These are phyloP conservation scores for Saccharomyces eubayanus DNA, from an alignment of 805 yeast genomes.

Conservation along the genomic window DNA sequence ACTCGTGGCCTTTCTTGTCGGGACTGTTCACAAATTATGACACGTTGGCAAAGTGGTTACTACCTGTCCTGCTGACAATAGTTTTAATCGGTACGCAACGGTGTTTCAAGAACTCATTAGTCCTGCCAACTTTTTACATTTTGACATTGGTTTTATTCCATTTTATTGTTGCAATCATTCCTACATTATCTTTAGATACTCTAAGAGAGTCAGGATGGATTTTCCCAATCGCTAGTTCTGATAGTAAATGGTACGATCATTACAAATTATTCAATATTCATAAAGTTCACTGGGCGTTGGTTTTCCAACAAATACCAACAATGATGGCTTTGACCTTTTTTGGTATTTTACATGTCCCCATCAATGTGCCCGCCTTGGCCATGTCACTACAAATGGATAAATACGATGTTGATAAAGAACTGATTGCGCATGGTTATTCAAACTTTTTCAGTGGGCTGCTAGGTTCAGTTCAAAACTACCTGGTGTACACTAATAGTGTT, in stretches of 20 bases:
- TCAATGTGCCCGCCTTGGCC: constrained; percentile 94
- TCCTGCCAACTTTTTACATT: constrained; percentile 77
- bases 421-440: constrained; percentile 90
- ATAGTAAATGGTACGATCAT: constrained; percentile 86
- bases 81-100: constrained; percentile 57
- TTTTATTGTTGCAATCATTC: constrained; percentile 52
- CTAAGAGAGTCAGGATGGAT: constrained; percentile 81
- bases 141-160: constrained; percentile 64
- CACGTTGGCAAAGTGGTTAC: constrained; percentile 54
- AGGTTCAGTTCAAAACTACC: constrained; percentile 89
- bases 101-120: constrained; percentile 52
- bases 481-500: constrained; percentile 90
- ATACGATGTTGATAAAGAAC: constrained; percentile 83
- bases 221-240: constrained; percentile 45
- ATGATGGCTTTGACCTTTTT: constrained; percentile 94
- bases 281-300: constrained; percentile 65
- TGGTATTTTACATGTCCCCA: constrained; percentile 93
- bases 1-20: constrained; percentile 48
- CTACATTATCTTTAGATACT: constrained; percentile 49
- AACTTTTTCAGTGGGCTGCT: constrained; percentile 73
- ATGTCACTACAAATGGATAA: constrained; percentile 77
- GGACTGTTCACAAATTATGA: constrained; percentile 32
- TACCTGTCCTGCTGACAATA: constrained; percentile 59
- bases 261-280: constrained; percentile 63
- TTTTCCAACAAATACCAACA: constrained; percentile 69